A percentile compares a stretch with the other conserved stretches of the same genome.
Conservation (phyloP, 768 basidiomycete species). For the Mycena latifolia region DNA sequence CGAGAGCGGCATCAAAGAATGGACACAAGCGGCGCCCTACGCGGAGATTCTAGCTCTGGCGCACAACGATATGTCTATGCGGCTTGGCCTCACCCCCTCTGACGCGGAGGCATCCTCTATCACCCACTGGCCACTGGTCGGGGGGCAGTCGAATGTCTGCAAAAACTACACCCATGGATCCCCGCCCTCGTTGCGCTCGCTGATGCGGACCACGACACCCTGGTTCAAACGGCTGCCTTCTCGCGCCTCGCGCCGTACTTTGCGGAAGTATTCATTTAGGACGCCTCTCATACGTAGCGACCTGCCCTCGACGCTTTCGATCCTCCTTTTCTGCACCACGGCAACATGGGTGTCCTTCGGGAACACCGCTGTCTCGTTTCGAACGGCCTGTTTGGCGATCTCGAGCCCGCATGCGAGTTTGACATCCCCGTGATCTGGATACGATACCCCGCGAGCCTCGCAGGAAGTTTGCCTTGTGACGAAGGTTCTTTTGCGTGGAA, state of each 20-base stretch:
- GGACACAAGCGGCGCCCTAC: not conserved
- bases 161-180: not conserved
- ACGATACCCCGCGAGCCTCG: no score
- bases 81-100: not conserved
- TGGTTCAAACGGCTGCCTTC: not conserved
- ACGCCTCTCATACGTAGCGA: not conserved
- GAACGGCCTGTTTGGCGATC: not conserved
- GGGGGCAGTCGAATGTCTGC: not conserved
- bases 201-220: not conserved
- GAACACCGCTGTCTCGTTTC: not conserved
- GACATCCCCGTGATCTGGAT: constrained; percentile 2
- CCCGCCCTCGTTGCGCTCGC: not conserved
- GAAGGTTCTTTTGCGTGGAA: no score
- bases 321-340: not conserved
- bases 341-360: not conserved
- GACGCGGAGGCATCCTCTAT: not conserved
- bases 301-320: not conserved
- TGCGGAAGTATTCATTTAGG: not conserved
- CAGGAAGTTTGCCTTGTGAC: no score
- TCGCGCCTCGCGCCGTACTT: not conserved
- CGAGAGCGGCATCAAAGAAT: constrained; percentile 1
- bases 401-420: not conserved
- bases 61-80: not conserved
- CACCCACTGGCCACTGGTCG: constrained; percentile 3
- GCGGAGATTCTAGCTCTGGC: not conserved